Conservation (phyloP, 1,139 yeast species). For the Geotrichum citri-aurantii region DNA sequence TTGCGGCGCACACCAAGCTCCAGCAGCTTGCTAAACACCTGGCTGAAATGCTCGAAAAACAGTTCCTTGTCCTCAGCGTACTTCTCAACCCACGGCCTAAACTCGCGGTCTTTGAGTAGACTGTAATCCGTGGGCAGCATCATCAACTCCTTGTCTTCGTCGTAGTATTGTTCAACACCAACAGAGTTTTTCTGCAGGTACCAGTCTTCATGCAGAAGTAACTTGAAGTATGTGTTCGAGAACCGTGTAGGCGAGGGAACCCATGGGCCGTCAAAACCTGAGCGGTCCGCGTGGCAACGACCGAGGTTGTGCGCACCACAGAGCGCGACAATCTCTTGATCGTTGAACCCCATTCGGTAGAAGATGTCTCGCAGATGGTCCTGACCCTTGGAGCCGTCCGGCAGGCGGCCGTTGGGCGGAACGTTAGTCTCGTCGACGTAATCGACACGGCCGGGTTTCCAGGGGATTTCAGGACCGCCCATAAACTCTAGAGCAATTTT, state of each 20-base stretch:
- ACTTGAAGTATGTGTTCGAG: constrained; percentile 71
- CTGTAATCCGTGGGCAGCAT: constrained; percentile 64
- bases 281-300: constrained; percentile 50
- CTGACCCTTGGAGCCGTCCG: constrained; percentile 50
- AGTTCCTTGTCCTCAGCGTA: constrained; percentile 51
- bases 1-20: constrained; percentile 51
- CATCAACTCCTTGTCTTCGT: constrained; percentile 55
- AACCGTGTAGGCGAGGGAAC: constrained; percentile 76
- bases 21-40: constrained; percentile 49
- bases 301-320: constrained; percentile 65
- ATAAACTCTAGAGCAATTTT: constrained; percentile 53
- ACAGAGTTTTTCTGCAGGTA: constrained; percentile 48
- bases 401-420: constrained; percentile 60
- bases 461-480: constrained; percentile 55
- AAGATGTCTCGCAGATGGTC: constrained; percentile 53
- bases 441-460: constrained; percentile 62
- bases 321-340: constrained; percentile 57
- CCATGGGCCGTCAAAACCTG: constrained; percentile 89
- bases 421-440: constrained; percentile 47
- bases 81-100: constrained; percentile 46
- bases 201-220: constrained; percentile 72
- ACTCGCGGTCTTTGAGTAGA: constrained; percentile 45
- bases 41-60: constrained; percentile 50
- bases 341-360: constrained; percentile 56
- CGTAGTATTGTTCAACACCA: constrained; percentile 72